These are phyloP conservation scores for Aureobasidium subglaciale DNA, from an alignment of 2,329 filamentous ascomycete species.

Conservation along the genomic window DNA sequence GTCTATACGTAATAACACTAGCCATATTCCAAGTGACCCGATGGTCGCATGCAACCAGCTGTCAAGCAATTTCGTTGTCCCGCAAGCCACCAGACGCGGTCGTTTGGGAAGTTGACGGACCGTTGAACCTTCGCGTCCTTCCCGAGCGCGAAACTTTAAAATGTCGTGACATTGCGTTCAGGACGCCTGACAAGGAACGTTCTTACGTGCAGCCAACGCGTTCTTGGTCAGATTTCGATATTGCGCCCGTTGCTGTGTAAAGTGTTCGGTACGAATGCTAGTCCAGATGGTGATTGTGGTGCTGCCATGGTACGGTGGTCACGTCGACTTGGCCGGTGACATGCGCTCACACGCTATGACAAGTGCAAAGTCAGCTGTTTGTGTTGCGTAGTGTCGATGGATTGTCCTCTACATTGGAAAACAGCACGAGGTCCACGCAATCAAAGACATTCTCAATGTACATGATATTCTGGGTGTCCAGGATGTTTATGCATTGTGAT, in stretches of 20 bases:
- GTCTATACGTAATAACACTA: background rate
- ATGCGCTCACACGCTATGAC: background rate
- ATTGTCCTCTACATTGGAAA: too few relatives aligned
- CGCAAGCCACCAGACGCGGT: background rate
- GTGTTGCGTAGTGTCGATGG: too few relatives aligned
- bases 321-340: background rate
- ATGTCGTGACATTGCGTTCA: background rate
- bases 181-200: constrained; percentile 14
- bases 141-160: constrained; percentile 5
- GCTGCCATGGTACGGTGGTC: background rate
- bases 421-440: too few relatives aligned
- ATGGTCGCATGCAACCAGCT: background rate
- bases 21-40: background rate
- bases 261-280: background rate
- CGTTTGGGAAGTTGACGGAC: constrained; percentile 1
- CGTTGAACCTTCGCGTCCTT: background rate
- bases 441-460: too few relatives aligned
- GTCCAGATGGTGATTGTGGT: background rate
- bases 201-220: background rate
- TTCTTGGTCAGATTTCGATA: background rate
- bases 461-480: too few relatives aligned
- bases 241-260: background rate
- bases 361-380: background rate
- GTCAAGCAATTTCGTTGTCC: background rate
- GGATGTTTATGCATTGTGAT: too few relatives aligned